phyloP scores from a whole-genome alignment of 176 grass and related monocot species.

The Rhipidocladum racemiflorum region DNA sequence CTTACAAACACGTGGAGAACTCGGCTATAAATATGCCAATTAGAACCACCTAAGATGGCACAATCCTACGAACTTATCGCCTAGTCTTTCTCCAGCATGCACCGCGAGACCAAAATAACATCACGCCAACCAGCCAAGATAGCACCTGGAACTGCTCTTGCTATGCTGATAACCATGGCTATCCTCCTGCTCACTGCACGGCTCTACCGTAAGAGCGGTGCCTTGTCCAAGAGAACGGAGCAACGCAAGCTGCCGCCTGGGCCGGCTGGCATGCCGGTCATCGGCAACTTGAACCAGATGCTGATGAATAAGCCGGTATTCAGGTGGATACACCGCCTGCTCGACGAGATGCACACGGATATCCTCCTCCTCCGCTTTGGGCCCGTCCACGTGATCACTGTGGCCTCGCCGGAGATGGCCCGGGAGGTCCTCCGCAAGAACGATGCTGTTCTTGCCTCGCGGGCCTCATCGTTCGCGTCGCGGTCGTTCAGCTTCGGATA shows the following conservation, averaged over 20 bases:
- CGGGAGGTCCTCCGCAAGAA: constrained; percentile 38
- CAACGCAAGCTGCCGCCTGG: constrained; percentile 16
- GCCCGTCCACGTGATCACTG: constrained; percentile 8
- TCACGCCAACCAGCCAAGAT: background rate
- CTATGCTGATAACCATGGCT: background rate
- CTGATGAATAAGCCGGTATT: constrained; percentile 22
- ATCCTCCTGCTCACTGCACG: background rate
- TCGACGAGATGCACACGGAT: constrained; percentile 28
- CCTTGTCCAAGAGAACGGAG: background rate
- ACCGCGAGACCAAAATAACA: background rate
- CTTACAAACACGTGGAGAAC: background rate
- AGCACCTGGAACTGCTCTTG: background rate
- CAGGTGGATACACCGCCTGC: constrained; percentile 38
- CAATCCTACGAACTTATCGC: background rate
- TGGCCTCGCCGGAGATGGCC: constrained; percentile 36
- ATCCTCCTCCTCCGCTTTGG: constrained; percentile 44
- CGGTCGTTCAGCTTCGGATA: background rate
- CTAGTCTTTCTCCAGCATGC: background rate
- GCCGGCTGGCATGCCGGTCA: constrained; percentile 11
- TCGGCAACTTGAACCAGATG: constrained; percentile 32
- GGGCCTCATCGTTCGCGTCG: background rate
- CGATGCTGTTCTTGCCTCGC: constrained; percentile 30
- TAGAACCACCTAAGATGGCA: background rate
- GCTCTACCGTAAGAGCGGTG: background rate
- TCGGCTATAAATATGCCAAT: background rate